These are phyloP conservation scores for Kazachstania martiniae DNA, from an alignment of 805 yeast genomes.

Conservation along the genomic window DNA sequence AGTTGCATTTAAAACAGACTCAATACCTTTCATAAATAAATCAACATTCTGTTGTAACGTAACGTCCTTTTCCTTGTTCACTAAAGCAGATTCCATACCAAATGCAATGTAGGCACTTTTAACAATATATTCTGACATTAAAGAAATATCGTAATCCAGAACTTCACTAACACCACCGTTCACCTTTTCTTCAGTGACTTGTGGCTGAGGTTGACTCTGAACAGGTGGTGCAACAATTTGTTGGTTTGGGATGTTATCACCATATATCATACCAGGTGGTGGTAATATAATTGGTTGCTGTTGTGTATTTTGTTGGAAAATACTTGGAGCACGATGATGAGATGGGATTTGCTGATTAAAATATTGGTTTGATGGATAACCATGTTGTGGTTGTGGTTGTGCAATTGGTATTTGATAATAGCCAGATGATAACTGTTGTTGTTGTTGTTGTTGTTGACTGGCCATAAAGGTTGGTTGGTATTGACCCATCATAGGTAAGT, in stretches of 20 bases:
- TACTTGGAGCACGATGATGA: too few relatives aligned
- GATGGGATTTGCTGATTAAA: neutral
- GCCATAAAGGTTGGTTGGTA: constrained; percentile 4
- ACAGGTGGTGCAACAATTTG: constrained; percentile 1
- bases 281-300: constrained; percentile 7
- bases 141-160: constrained; percentile 66
- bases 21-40: constrained; percentile 46
- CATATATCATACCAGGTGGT: constrained; percentile 15
- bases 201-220: constrained; percentile 5
- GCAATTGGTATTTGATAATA: neutral
- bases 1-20: constrained; percentile 72
- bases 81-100: constrained; percentile 29
- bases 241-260: constrained; percentile 1
- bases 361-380: constrained; percentile 4
- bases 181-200: constrained; percentile 9
- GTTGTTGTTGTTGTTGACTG: constrained; percentile 3
- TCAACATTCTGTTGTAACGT: constrained; percentile 10
- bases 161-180: constrained; percentile 70
- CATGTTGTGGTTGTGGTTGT: constrained; percentile 4
- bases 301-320: too few relatives aligned
- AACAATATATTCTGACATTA: constrained; percentile 72
- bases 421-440: neutral
- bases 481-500: too few relatives aligned
- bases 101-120: constrained; percentile 63
- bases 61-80: constrained; percentile 7